Percentiles rank a stretch among this genome's conserved stretches.
Evolutionary conservation across 805 yeast genomes (phyloP).

Genomic region (Gaillardinia entomophila): DNA sequence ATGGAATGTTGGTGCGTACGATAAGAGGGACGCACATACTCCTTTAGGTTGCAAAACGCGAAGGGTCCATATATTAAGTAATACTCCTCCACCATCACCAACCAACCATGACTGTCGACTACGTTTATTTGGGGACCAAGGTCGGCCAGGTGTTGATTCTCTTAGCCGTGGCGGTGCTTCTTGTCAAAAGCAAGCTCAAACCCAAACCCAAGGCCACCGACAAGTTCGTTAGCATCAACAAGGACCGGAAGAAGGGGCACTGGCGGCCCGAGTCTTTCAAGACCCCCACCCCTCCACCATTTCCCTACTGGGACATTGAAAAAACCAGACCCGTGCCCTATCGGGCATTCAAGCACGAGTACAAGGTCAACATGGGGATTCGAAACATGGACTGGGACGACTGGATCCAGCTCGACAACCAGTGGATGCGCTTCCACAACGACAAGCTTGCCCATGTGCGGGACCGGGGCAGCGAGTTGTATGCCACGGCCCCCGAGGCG

Average conservation of each 20-base stretch:
- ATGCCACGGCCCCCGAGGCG: conserved; percentile 48
- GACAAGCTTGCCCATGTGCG: conserved; percentile 46
- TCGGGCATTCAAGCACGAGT: conserved; percentile 61
- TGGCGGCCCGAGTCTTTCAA: conserved; percentile 52
- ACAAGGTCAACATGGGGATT: conserved; percentile 65
- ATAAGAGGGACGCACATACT: background rate
- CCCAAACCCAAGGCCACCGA: no score
- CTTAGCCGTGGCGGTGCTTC: no score
- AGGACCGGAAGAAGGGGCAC: conserved; percentile 40
- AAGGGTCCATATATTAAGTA: background rate
- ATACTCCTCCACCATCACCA: no score
- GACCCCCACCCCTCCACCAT: conserved; percentile 46
- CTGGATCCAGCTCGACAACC: conserved; percentile 67
- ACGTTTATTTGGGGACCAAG: no score
- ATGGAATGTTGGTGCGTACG: background rate
- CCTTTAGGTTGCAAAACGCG: background rate
- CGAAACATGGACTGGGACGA: conserved; percentile 53
- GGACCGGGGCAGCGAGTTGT: conserved; percentile 40
- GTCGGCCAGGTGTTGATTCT: no score
- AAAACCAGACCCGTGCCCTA: conserved; percentile 55
- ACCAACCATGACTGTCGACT: no score
- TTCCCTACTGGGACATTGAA: conserved; percentile 42
- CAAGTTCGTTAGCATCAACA: conserved; percentile 19
- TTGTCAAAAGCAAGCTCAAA: no score
- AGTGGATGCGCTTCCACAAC: conserved; percentile 53